Conservation (phyloP, 805 yeast species). For the Saccharomycopsis amapae region DNA sequence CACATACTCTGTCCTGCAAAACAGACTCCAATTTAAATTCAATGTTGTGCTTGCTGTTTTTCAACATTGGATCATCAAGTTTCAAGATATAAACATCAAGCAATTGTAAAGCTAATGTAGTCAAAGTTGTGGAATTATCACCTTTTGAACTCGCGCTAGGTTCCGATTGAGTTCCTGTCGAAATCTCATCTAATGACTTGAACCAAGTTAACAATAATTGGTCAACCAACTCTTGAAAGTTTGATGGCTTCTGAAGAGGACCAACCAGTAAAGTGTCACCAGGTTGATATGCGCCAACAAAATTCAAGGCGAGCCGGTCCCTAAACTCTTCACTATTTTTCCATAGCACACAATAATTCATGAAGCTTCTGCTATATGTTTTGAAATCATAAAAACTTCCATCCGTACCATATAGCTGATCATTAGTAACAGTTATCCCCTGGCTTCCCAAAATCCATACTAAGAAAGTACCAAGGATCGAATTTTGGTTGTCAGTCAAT, state of each 20-base stretch:
- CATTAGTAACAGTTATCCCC: neutral
- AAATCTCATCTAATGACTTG: too few relatives aligned
- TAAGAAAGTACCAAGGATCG: constrained; percentile 1
- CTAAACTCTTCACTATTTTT: neutral
- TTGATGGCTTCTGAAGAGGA: too few relatives aligned
- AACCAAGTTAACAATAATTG: too few relatives aligned
- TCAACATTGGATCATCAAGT: neutral
- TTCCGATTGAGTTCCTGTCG: too few relatives aligned
- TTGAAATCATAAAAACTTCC: neutral
- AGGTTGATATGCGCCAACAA: too few relatives aligned
- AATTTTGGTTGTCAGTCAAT: constrained; percentile 8
- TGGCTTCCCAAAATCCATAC: constrained; percentile 8
- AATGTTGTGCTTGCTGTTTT: neutral
- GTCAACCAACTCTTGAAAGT: too few relatives aligned
- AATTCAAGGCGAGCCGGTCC: neutral
- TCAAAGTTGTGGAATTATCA: too few relatives aligned
- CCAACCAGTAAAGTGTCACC: too few relatives aligned
- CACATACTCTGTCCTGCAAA: neutral
- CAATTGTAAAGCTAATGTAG: neutral
- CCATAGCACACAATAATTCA: constrained; percentile 9
- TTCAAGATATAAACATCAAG: neutral
- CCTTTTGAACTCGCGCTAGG: too few relatives aligned
- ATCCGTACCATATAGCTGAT: constrained; percentile 8
- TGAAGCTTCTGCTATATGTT: constrained; percentile 3
- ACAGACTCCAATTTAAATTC: neutral